Conservation (phyloP, 2,329 filamentous ascomycete species). For the Diaporthe vexans region DNA sequence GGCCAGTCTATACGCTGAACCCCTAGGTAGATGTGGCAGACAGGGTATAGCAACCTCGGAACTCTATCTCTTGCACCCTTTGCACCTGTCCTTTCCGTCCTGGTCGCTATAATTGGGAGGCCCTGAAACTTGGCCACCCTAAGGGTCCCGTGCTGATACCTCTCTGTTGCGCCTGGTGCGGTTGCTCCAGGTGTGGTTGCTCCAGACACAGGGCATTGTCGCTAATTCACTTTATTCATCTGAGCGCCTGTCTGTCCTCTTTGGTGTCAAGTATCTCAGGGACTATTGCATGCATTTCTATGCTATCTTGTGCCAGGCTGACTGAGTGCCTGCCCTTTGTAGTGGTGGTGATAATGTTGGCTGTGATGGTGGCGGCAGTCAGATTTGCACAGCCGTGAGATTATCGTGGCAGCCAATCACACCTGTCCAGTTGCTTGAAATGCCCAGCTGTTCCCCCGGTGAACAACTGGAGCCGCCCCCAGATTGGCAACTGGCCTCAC, state of each 20-base stretch:
- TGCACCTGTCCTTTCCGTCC: constrained; percentile 26
- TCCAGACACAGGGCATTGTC: not conserved
- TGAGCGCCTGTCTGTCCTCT: not conserved
- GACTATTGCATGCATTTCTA: not conserved
- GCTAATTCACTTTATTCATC: not conserved
- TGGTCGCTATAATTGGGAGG: constrained; percentile 28
- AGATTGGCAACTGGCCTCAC: not conserved
- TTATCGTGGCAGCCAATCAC: constrained; percentile 37
- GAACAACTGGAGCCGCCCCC: constrained; percentile 26
- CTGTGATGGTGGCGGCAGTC: constrained; percentile 7
- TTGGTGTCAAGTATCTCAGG: not conserved
- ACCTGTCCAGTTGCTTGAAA: constrained; percentile 12
- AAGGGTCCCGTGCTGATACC: not conserved
- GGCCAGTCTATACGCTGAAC: too few species aligned
- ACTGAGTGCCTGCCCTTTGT: not conserved
- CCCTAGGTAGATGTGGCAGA: too few species aligned
- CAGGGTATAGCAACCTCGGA: too few species aligned
- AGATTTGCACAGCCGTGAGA: constrained; percentile 31
- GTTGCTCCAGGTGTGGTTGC: constrained; percentile 18
- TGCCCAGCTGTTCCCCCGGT: constrained; percentile 26
- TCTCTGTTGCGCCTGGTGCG: not conserved
- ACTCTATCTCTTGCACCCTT: not conserved
- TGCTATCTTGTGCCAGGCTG: not conserved
- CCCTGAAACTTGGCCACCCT: constrained; percentile 29
- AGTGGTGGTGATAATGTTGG: not conserved